These are phyloP conservation scores for Ophiostoma angusticollis DNA, from an alignment of 2,329 filamentous ascomycete genomes.

Conservation along the genomic window DNA sequence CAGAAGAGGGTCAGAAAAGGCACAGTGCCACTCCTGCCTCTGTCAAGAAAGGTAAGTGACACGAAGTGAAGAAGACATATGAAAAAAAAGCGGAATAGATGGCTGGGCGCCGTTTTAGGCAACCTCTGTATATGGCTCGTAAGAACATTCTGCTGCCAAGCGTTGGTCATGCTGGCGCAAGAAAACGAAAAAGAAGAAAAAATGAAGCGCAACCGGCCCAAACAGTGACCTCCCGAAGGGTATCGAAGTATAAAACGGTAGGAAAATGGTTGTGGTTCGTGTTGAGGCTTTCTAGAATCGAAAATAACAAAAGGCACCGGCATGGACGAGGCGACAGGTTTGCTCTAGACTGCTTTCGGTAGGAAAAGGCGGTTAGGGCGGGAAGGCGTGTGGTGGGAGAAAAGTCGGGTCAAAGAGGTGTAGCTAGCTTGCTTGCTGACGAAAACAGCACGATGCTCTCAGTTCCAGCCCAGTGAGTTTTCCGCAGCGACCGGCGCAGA, in stretches of 20 bases:
- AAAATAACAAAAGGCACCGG: conserved; percentile 17
- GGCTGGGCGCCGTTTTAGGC: conserved; percentile 1
- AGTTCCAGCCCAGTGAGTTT: conserved; percentile 95
- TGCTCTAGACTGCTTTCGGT: conserved; percentile 4
- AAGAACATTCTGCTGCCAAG: conserved; percentile 3
- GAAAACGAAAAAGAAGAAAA: conserved; percentile 7
- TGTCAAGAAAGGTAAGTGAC: conserved; percentile 11
- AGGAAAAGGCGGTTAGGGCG: background rate
- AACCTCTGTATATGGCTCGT: conserved; percentile 10
- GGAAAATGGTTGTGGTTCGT: conserved; percentile 5
- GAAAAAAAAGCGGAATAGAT: conserved; percentile 6
- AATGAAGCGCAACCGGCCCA: conserved; percentile 14
- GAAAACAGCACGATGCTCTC: too few species aligned
- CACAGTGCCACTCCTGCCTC: background rate
- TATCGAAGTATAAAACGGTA: conserved; percentile 29
- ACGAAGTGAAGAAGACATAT: conserved; percentile 9
- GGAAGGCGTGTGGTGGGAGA: background rate
- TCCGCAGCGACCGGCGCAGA: conserved; percentile 83
- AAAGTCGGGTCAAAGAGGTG: too few species aligned
- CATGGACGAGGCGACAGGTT: conserved; percentile 17
- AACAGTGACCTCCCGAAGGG: conserved; percentile 27
- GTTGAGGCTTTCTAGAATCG: conserved; percentile 10
- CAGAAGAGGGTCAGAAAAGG: conserved; percentile 1
- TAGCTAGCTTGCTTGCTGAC: conserved; percentile 24
- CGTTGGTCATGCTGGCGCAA: background rate